A percentile compares a stretch with the other conserved stretches of the same genome.
Evolutionary conservation across 106 monocot species (phyloP).

Genomic region (Platanthera guangdongensis): DNA sequence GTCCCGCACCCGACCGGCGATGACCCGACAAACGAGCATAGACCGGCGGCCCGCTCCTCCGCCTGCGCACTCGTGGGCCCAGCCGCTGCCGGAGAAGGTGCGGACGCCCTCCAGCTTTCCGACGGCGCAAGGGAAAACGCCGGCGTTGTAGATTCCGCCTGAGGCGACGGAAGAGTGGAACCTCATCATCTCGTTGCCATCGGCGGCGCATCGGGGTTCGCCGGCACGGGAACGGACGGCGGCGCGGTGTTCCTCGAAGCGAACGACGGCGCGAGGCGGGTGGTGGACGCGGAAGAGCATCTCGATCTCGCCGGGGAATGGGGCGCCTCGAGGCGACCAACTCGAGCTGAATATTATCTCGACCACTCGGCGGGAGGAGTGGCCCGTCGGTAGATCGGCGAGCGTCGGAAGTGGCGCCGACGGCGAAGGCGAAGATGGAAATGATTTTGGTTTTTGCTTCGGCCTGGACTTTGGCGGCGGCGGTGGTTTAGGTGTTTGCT

Average conservation of each 20-base stretch:
- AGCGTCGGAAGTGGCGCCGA: conserved; percentile 28
- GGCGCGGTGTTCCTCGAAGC: conserved; percentile 78
- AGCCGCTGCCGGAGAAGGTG: conserved; percentile 60
- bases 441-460: conserved; percentile 13
- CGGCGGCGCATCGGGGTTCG: conserved; percentile 61
- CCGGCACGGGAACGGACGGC: conserved; percentile 20
- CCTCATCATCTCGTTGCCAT: conserved; percentile 93
- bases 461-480: conserved; percentile 2
- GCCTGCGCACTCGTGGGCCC: conserved; percentile 42
- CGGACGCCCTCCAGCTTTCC: conserved; percentile 20
- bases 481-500: conserved; percentile 10
- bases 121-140: conserved; percentile 5
- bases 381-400: conserved; percentile 40
- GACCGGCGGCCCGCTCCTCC: conserved; percentile 33
- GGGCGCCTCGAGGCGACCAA: conserved; percentile 39
- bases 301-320: conserved; percentile 58
- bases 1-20: conserved; percentile 56
- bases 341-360: conserved; percentile 74
- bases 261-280: conserved; percentile 46
- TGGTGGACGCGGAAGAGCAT: conserved; percentile 75
- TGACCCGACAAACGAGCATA: conserved; percentile 73
- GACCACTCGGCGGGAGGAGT: conserved; percentile 67
- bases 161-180: conserved; percentile 30
- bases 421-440: conserved; percentile 12
- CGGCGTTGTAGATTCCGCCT: conserved; percentile 20